Evolutionary conservation across 441 rosid genomes (phyloP).

Genomic region (Gossypium davidsonii): DNA sequence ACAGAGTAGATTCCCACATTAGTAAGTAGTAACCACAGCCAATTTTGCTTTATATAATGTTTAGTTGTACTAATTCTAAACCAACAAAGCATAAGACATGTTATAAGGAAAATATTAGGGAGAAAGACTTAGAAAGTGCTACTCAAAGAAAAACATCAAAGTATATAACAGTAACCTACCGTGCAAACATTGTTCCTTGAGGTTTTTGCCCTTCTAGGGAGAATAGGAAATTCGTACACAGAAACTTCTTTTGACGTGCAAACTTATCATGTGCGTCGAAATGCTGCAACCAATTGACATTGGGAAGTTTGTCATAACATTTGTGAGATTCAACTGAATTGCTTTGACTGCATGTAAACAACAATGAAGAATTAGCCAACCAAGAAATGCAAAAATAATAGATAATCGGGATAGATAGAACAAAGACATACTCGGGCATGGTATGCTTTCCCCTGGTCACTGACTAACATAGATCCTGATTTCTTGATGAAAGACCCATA

Average conservation of each 20-base stretch:
- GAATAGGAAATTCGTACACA: constrained; percentile 60
- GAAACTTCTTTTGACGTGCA: constrained; percentile 33
- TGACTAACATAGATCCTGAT: constrained; percentile 19
- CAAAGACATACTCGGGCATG: constrained; percentile 28
- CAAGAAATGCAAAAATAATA: constrained; percentile 8
- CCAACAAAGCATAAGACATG: not conserved
- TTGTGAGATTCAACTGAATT: constrained; percentile 33
- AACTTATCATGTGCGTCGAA: constrained; percentile 35
- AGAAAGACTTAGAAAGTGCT: not conserved
- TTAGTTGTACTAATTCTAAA: not conserved
- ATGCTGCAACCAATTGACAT: constrained; percentile 69
- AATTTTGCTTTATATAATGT: constrained; percentile 2
- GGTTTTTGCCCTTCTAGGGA: constrained; percentile 66
- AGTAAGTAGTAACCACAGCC: constrained; percentile 3
- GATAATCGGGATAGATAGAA: constrained; percentile 11
- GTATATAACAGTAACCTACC: constrained; percentile 28
- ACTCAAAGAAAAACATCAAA: not conserved
- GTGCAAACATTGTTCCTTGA: constrained; percentile 38
- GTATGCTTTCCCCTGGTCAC: constrained; percentile 32
- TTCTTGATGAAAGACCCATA: not conserved
- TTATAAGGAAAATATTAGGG: not conserved
- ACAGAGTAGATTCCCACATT: not conserved
- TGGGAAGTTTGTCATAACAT: constrained; percentile 40
- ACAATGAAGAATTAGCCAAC: constrained; percentile 8
- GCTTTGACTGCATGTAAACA: constrained; percentile 34